These are phyloP conservation scores for Solanum hybrid DNA, from an alignment of 305 asterid genomes.

Conservation along the genomic window DNA sequence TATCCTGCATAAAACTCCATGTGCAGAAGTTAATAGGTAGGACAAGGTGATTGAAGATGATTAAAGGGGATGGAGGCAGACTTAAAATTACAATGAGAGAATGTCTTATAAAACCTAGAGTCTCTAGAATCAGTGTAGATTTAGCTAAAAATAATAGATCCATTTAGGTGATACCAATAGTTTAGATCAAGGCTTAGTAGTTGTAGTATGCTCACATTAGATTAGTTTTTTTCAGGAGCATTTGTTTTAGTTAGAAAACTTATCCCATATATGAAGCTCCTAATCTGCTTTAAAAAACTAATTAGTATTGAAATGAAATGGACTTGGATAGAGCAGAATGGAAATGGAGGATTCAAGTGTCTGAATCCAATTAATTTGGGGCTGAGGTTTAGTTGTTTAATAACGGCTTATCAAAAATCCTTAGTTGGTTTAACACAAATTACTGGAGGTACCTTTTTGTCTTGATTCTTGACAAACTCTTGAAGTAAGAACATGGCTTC, in stretches of 20 bases:
- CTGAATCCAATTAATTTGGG: not conserved
- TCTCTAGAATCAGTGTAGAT: not conserved
- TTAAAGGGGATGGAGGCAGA: not conserved
- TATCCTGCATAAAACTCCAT: not conserved
- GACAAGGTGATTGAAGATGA: not conserved
- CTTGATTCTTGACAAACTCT: constrained; percentile 1
- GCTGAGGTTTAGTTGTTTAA: not conserved
- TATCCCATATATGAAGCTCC: not conserved
- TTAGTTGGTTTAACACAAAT: not conserved
- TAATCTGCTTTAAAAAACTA: not conserved
- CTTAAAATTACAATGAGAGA: not conserved
- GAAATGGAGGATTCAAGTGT: not conserved
- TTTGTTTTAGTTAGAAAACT: not conserved
- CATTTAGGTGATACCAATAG: not conserved
- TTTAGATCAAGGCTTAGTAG: not conserved
- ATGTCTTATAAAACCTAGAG: not conserved
- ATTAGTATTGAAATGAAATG: not conserved
- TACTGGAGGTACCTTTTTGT: not conserved
- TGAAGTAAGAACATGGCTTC: constrained; percentile 6
- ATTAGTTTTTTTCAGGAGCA: not conserved
- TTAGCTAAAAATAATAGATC: not conserved
- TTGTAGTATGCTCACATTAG: not conserved
- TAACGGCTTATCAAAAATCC: not conserved
- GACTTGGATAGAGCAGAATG: not conserved
- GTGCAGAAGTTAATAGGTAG: not conserved